Conservation (phyloP, 75 land plant genomes). For the Cupressus sempervirens region DNA sequence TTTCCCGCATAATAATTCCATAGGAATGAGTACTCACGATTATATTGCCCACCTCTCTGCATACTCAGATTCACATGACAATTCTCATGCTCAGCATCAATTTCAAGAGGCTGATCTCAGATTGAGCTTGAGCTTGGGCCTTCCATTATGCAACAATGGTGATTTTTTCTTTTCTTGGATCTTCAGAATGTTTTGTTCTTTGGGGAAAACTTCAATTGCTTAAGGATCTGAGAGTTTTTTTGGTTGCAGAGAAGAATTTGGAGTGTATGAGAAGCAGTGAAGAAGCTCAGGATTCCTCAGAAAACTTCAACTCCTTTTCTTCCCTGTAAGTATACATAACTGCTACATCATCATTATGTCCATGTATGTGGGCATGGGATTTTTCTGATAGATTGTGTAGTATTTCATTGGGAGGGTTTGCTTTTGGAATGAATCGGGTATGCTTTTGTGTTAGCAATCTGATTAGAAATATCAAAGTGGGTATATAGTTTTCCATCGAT, state of each 20-base stretch:
- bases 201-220: neutral
- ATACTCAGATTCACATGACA: constrained; percentile 12
- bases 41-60: constrained; percentile 36
- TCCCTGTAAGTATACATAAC: neutral
- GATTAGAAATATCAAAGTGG: too few species aligned
- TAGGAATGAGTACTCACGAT: constrained; percentile 28
- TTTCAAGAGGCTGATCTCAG: neutral
- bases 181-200: neutral
- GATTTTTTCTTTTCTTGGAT: neutral
- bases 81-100: neutral
- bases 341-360: too few species aligned
- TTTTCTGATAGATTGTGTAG: too few species aligned
- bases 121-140: constrained; percentile 1
- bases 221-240: neutral
- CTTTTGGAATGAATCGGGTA: too few species aligned
- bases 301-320: too few species aligned
- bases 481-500: too few species aligned
- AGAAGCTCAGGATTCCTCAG: neutral
- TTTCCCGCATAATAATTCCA: neutral
- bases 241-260: neutral
- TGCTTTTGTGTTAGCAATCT: too few species aligned
- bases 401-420: too few species aligned
- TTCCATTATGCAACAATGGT: neutral
- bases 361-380: too few species aligned
- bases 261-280: neutral